Evolutionary conservation across 129 eudicot species (phyloP).

Genomic region (Dittrichia graveolens): DNA sequence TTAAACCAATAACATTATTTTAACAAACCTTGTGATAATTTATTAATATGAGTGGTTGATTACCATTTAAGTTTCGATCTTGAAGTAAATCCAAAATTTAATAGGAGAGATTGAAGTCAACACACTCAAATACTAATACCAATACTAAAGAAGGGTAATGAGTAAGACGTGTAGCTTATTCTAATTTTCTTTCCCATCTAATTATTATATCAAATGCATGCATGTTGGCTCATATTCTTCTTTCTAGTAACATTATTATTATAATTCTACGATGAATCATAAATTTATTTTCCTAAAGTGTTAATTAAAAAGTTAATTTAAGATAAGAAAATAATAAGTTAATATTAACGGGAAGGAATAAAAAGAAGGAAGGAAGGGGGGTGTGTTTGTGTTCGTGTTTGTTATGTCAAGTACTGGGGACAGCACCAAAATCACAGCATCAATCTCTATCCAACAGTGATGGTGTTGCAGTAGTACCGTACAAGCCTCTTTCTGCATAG

Average conservation of each 20-base stretch:
- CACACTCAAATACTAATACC: slow-evolving; percentile 14
- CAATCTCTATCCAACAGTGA: slow-evolving; percentile 47
- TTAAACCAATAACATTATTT: background rate
- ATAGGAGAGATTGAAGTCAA: slow-evolving; percentile 26
- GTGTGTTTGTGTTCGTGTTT: slow-evolving; percentile 38
- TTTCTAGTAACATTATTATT: too few relatives aligned
- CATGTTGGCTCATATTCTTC: too few relatives aligned
- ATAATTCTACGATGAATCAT: too few relatives aligned
- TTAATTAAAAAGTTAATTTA: background rate
- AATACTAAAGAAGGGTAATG: slow-evolving; percentile 11
- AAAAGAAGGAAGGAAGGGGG: slow-evolving; percentile 16
- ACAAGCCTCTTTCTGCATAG: slow-evolving; percentile 42
- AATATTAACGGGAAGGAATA: background rate
- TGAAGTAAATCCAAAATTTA: slow-evolving; percentile 9
- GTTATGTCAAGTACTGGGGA: slow-evolving; percentile 47
- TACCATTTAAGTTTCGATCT: slow-evolving; percentile 32
- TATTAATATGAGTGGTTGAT: slow-evolving; percentile 9
- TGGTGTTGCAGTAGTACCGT: slow-evolving; percentile 40
- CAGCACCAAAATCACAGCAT: slow-evolving; percentile 44
- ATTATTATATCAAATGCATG: too few relatives aligned
- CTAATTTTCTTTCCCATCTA: background rate
- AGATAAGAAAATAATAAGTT: background rate
- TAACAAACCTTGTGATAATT: background rate
- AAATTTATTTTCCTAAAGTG: too few relatives aligned
- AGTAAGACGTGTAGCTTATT: slow-evolving; percentile 23